Evolutionary conservation across 202 grass and related monocot species (phyloP).

Genomic region (Hordeum pubiflorum): DNA sequence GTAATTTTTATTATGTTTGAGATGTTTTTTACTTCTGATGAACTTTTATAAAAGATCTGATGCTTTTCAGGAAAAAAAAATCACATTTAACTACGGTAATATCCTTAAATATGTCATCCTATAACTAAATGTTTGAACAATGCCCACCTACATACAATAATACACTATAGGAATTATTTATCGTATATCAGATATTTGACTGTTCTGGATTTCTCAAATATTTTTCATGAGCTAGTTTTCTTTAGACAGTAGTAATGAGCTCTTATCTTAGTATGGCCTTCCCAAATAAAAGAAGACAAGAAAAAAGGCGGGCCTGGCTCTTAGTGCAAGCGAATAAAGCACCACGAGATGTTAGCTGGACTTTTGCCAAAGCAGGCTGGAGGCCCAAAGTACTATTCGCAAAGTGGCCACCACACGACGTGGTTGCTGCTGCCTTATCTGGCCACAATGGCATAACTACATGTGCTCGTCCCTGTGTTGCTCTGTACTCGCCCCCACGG

Average conservation of each 20-base stretch:
- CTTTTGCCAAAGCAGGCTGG: neutral
- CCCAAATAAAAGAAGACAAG: no score
- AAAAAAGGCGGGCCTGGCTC: neutral
- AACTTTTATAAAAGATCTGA: no score
- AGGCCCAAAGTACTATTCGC: neutral
- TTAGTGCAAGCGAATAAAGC: neutral
- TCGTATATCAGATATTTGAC: neutral
- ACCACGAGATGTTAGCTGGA: neutral
- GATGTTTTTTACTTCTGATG: no score
- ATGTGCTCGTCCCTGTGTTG: neutral
- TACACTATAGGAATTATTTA: neutral
- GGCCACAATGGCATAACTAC: neutral
- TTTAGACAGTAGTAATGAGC: no score
- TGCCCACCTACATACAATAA: neutral
- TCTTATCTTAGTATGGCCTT: no score
- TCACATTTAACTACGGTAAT: neutral
- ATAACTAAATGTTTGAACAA: neutral
- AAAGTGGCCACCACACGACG: neutral
- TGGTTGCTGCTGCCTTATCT: neutral
- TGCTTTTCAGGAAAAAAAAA: no score
- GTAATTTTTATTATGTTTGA: no score
- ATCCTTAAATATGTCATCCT: neutral
- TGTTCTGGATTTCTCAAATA: neutral
- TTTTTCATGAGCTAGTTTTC: neutral
- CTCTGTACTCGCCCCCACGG: neutral